Base-by-base conservation (phyloP, 1,284 basidiomycete species). In the Naganishia sp. region DNA sequence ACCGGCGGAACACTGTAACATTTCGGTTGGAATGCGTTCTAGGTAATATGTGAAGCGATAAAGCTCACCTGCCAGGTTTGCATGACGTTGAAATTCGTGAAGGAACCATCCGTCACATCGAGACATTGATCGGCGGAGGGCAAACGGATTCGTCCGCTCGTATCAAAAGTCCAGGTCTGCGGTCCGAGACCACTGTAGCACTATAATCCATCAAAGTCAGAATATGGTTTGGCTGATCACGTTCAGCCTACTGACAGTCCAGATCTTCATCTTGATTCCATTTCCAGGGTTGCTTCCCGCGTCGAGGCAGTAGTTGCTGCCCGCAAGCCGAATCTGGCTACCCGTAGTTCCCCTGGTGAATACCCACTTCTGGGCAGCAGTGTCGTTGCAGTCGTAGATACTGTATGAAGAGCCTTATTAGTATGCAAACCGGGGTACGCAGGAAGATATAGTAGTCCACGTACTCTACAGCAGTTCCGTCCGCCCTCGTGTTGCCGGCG, bases 251-350 rank as follows among this genome's bases (percentile, higher is more conserved):
- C 63, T 61, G n/a, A 65, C 67, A 43, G 66, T 66, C 70, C 71
- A 74, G 61, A 77, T 68, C 66, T 74, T 75, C 63, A 73, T 66
- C 53, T 65, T 55, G 43, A 65, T 66, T 6, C 68, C 62, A 42
- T 51, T 66, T 10, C 62, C 50, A 25, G 63, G 63, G 51, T 51
- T 56, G 21, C 35, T 41, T 49, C 63, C 63, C 13, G 73, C 71
- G 63, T 75, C 75, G 28, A 74, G 68, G 65, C 75, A 76, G 60
- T 66, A 73, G 69, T 75, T 71, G 32, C 69, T 71, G 23, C 71
- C 70, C 1, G 72, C 71, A 25, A 66, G 45, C 39, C 53, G 10
- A 25, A 75, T 68, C 56, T 68, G 61, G 46, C 74, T 68, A 18
- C 63, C 32, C 43, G 71, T 70, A 9, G 63, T 64, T 11, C 72